These are phyloP conservation scores for Thielaviopsis musarum DNA, from an alignment of 2,329 filamentous ascomycete genomes.

Conservation along the genomic window DNA sequence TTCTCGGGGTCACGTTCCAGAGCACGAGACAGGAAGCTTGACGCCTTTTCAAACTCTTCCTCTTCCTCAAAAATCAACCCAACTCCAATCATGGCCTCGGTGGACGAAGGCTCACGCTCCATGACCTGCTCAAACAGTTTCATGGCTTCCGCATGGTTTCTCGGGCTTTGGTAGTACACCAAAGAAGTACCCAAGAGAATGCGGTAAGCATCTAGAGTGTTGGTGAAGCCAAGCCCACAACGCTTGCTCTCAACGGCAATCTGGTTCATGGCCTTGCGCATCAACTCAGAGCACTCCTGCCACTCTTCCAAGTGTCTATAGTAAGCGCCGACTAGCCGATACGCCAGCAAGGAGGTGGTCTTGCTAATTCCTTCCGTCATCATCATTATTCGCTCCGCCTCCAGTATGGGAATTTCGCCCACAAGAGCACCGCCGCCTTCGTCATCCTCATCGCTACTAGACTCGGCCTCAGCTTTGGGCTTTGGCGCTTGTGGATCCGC, in stretches of 20 bases:
- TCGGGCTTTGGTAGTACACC: conserved; percentile 77
- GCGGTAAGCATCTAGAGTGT: conserved; percentile 58
- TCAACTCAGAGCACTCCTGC: conserved; percentile 61
- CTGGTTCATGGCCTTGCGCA: conserved; percentile 54
- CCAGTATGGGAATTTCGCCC: conserved; percentile 41
- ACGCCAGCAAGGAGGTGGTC: conserved; percentile 59
- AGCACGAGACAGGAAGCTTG: conserved; percentile 64
- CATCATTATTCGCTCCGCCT: conserved; percentile 64
- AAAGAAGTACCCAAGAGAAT: conserved; percentile 71
- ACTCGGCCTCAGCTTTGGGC: conserved; percentile 28
- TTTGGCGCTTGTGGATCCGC: conserved; percentile 15
- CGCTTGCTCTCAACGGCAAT: conserved; percentile 42
- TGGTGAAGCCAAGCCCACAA: conserved; percentile 51
- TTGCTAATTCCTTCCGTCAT: conserved; percentile 59
- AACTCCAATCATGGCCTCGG: conserved; percentile 70
- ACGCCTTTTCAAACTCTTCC: conserved; percentile 68
- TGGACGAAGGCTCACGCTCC: conserved; percentile 56
- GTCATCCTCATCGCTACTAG: conserved; percentile 36
- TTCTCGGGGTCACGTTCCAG: conserved; percentile 57
- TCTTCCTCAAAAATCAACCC: conserved; percentile 89
- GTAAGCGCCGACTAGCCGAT: conserved; percentile 68
- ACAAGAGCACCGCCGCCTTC: conserved; percentile 39
- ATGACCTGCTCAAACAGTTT: conserved; percentile 72
- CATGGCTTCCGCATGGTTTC: conserved; percentile 79
- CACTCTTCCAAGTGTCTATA: conserved; percentile 76